Base-by-base conservation (phyloP, 306 rosid species). In the Trichosanthes cucumerina region DNA sequence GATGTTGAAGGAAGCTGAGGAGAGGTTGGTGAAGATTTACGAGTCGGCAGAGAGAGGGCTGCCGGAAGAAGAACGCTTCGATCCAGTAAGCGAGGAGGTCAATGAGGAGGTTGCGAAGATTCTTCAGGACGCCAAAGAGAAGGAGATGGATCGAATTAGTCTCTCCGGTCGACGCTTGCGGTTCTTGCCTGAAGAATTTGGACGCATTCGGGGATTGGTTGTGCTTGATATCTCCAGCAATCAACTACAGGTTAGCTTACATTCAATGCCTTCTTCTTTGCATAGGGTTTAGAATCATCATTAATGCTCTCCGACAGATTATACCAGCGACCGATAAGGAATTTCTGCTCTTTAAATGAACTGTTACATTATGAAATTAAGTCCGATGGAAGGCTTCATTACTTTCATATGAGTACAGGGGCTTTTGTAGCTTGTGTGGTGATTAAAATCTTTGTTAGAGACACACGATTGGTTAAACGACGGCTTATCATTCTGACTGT, bases 1-100 rank as follows among this genome's bases (percentile, higher is more conserved):
- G 84, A 84, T 95, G 36, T 88, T 95, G 21, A 90, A 80, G 85
- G 92, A 92, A 16, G 98, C 97, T 0, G 99, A 95, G 87, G 86
- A 84, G 73, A 64, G 92, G 73, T 78, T 95, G 24, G 89, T 52
- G 77, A 90, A 90, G 88, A 92, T 95, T 85, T 95, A 95, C 73
- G 86, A 86, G 70, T 76, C 83, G 68, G 91, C 81, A 36, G 81
- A 76, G 75, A 85, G 71, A 19, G 85, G 86, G 1, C 69, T 36
- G 14, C 70, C 44, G 47, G 82, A 14, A 56, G 82, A 49, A 31
- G 84, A 31, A 0, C 10, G 24, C 7, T 34, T 47, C 79, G 54
- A 9, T 74, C 78, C 50, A 13, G 76, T 21, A 33, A 44, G 4
- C 4, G 91, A 79, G 19, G 91, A 88, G 58, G 80, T 74, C 8